Base-by-base conservation (phyloP, 1,284 basidiomycete species). In the Trichosporon sp. region DNA sequence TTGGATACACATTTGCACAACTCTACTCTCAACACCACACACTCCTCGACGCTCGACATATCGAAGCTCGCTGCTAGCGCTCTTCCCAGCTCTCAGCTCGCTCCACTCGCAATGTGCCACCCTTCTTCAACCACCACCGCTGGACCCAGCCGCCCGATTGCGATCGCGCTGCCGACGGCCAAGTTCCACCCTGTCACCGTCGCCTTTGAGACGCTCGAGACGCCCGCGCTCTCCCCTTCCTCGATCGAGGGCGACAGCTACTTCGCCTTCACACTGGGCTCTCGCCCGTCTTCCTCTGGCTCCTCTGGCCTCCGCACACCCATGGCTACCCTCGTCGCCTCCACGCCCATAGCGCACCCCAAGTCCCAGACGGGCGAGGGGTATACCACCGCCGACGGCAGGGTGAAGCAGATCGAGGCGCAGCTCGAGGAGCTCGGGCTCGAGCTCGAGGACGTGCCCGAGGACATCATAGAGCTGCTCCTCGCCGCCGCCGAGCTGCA, bases 361-460 rank as follows among this genome's bases (percentile, higher is more conserved):
- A 54, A 54, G 51, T 19, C 11, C 19, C 16, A 16, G 43, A 11
- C 14, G 8, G 4, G 14, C 43, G 43, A 46, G 16, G 16, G 43
- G 4, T 16, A n/a, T 16, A 46, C 10, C 43, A 46, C 14, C 43
- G 14, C 10, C 14, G 43, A 46, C 14, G n/a, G 43, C 16, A 46
- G 3, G 16, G 7, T 16, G 4, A n/a, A 54, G 51, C 6, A 54
- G 51, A 16, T 54, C 19, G 51, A 54, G 51, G n/a, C n/a, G n/a
- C 51, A 54, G n/a, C 51, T 54, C 51, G 51, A 54, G 51, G 51
- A 54, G 51, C 51, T 54, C 19, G 51, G 51, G 3, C 51, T 54
- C 14, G 51, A 26, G 3, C 14, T 54, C 16, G 51, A 54, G 19
- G 51, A 54, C 16, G 51, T 54, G 19, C 51, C 51, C 51, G 51